Conservation (phyloP, 2,329 filamentous ascomycete species). For the Fusarium acutatum region DNA sequence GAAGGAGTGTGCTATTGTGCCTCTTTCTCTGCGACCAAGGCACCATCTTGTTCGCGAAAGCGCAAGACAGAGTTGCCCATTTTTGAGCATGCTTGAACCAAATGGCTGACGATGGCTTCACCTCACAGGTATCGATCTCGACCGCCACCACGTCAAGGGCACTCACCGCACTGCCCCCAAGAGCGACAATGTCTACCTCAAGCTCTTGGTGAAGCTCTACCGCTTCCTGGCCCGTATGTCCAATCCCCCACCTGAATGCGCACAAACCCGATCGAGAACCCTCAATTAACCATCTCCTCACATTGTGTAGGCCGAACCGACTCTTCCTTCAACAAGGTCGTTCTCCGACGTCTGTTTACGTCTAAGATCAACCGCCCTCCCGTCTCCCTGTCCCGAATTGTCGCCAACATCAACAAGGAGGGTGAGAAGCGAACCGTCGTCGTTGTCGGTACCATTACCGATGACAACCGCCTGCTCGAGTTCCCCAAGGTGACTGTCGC, state of each 20-base stretch:
- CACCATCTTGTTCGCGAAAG: slow-evolving; percentile 42
- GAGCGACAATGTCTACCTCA: slow-evolving; percentile 98
- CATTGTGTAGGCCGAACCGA: slow-evolving; percentile 84
- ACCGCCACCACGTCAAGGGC: slow-evolving; percentile 73
- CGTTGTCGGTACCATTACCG: slow-evolving; percentile 93
- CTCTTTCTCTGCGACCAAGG: slow-evolving; percentile 41
- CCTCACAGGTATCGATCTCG: slow-evolving; percentile 74
- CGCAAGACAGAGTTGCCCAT: slow-evolving; percentile 42
- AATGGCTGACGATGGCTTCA: slow-evolving; percentile 68
- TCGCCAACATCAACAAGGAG: slow-evolving; percentile 71
- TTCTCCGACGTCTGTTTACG: slow-evolving; percentile 97
- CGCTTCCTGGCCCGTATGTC: slow-evolving; percentile 93
- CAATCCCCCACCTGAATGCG: slow-evolving; percentile 37
- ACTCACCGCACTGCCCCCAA: slow-evolving; percentile 94
- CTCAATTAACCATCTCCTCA: slow-evolving; percentile 9
- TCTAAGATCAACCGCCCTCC: slow-evolving; percentile 98
- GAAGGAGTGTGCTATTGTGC: slow-evolving; percentile 27
- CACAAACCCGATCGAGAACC: neutral
- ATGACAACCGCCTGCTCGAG: slow-evolving; percentile 92
- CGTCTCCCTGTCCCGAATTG: slow-evolving; percentile 92
- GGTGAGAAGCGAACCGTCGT: slow-evolving; percentile 87
- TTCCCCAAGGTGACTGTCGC: slow-evolving; percentile 94
- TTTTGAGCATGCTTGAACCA: slow-evolving; percentile 70
- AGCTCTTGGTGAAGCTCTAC: slow-evolving; percentile 98
- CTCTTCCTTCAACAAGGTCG: slow-evolving; percentile 97